Base-by-base conservation (phyloP, 768 basidiomycete genomes). In the Hysterangium stoloniferum region DNA sequence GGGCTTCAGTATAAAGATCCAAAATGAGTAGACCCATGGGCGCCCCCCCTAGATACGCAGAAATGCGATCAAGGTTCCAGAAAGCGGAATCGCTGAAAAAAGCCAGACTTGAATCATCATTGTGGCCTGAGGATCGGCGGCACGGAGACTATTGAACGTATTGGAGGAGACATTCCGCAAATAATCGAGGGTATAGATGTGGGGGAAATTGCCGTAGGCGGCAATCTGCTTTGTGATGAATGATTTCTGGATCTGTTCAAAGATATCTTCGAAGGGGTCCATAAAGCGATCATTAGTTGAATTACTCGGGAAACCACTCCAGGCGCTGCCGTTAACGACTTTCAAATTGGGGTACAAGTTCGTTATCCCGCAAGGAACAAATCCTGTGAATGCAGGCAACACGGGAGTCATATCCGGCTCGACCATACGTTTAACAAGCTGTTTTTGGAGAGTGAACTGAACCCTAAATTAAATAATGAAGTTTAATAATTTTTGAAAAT, bases 61-160 rank as follows among this genome's bases (percentile, higher is more conserved):
- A 59, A 41, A 71, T 62, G 45, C 64, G 68, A 2, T 70, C 70
- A 29, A 63, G 41, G 17, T 66, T 70, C 70, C 70, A 72, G 58
- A 71, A 72, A 1, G 61, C 32, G 24, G 60, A 57, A 38, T 58
- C 59, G 37, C 59, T 60, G 53, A 65, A 70, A 59, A 71, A 71
- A 71, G 55, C 71, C 71, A 72, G 15, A 68, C 71, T 33, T 72
- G 71, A 65, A 71, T 65, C 51, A 72, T 59, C 71, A 70, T 71
- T 9, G 65, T 44, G 6, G 71, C 69, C 32, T 70, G 60, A 2
- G 71, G 64, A 37, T 72, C 71, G 8, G 67, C 67, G 2, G 63
- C 66, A 3, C 64, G 67, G 25, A 72, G 57, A 50, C 66, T 66
- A 4, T 64, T 59, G 37, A 68, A 64, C 11, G 68, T 71, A 47